Base-by-base conservation (phyloP, 352 stramenopile species). In the Blastocystis sp. region DNA sequence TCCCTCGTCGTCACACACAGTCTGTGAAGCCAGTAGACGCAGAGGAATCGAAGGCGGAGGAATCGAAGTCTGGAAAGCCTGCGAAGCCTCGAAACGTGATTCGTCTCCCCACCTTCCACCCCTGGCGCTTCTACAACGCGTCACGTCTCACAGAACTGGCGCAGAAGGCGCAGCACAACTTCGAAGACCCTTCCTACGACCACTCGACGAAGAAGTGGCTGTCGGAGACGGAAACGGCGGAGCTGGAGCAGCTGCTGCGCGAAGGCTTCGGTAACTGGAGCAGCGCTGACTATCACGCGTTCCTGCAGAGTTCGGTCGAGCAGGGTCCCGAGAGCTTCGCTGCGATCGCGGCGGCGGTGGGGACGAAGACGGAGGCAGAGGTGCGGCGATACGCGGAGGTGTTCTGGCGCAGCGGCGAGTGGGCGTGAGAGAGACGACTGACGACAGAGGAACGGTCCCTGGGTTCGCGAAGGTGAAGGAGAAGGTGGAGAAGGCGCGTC, bases 261-360 rank as follows among this genome's bases (percentile, higher is more conserved):
- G 91, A 97, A 88, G 92, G 94, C 32, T 98, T 98, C 88, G 90
- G 90, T 8, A 91, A 94, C 88, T 98, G 95, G 95, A 91, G 89
- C 9, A 89, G 90, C 61, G 56, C 87, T 86, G 79, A 94, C 56
- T 96, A 92, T 86, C 91, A 95, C 72, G 89, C 93, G 27, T 98
- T 98, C 84, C 90, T 97, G 64, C 95, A 96, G 77, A 91, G 94
- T 36, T 94, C 93, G 65, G 93, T 93, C 63, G 96, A 96, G 79
- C 90, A 92, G 81, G 94, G 94, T 51, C 90, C 96, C 40, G 90
- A 96, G 67, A 91, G 93, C 49, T 92, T 97, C 90, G 91, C 92
- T 73, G 96, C 97, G 42, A 94, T 94, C 81, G 89, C 90, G 51
- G 86, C 87, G 63, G 91, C 94, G 87, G 87, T 94, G 21, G 90